Evolutionary conservation across 768 basidiomycete species (phyloP).

Genomic region (Heimioporus sp.): DNA sequence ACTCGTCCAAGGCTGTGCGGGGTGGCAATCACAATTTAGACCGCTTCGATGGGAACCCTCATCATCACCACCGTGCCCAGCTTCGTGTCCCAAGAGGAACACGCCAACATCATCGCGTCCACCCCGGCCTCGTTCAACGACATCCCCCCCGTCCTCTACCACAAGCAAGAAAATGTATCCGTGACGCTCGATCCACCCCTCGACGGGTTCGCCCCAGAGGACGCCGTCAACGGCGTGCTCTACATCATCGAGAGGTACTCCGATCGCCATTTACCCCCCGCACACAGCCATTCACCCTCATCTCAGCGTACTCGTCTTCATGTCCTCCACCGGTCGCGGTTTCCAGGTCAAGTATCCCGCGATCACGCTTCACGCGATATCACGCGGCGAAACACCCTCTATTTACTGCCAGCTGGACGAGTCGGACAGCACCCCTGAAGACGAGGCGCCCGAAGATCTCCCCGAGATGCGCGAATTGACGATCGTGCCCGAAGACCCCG

Average conservation of each 20-base stretch:
- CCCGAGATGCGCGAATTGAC: conserved; percentile 76
- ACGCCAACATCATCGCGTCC: conserved; percentile 61
- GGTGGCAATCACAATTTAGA: too few relatives aligned
- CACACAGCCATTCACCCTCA: conserved; percentile 2
- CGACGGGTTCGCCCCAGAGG: conserved; percentile 53
- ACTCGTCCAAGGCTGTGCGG: conserved; percentile 11
- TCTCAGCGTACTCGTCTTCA: conserved; percentile 71
- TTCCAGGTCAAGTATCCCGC: conserved; percentile 86
- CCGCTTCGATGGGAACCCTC: conserved; percentile 14
- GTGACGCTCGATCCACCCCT: conserved; percentile 68
- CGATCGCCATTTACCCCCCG: conserved; percentile 1
- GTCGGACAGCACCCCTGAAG: conserved; percentile 33
- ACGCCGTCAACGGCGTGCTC: conserved; percentile 60
- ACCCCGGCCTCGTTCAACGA: conserved; percentile 84
- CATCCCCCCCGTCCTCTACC: conserved; percentile 80
- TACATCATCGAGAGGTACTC: conserved; percentile 84
- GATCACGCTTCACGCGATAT: conserved; percentile 92
- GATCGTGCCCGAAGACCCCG: conserved; percentile 61
- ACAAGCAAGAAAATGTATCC: conserved; percentile 69
- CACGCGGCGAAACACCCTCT: conserved; percentile 60
- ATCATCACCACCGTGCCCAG: conserved; percentile 42
- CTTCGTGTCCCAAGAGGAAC: conserved; percentile 62
- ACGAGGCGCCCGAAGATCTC: conserved; percentile 33
- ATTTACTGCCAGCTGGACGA: conserved; percentile 97
- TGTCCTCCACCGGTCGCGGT: conserved; percentile 65